phyloP scores from a whole-genome alignment of 805 yeast genomes.

The Saccharomycopsis microspora region DNA sequence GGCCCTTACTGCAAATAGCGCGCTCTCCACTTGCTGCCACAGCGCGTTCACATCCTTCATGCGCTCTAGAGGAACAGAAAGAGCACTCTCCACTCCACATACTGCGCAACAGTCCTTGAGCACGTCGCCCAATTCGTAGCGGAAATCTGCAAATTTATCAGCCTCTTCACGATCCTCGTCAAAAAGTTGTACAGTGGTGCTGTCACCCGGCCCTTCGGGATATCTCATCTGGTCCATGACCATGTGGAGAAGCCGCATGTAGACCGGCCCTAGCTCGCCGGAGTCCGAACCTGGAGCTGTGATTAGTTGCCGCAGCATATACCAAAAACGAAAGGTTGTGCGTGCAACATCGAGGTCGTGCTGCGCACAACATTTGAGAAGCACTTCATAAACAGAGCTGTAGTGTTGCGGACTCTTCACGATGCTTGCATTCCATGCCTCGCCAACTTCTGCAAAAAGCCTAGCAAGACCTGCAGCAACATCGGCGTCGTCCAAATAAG shows the following conservation, averaged over 20 bases:
- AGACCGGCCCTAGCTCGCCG: constrained; percentile 33
- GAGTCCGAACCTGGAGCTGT: constrained; percentile 22
- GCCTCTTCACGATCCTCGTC: constrained; percentile 66
- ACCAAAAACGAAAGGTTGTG: constrained; percentile 92
- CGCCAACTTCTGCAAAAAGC: constrained; percentile 85
- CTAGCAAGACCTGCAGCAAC: constrained; percentile 60
- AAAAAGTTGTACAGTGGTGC: constrained; percentile 34
- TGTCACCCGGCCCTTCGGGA: constrained; percentile 35
- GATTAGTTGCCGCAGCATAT: constrained; percentile 55
- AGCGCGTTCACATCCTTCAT: constrained; percentile 24
- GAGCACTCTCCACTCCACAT: constrained; percentile 63
- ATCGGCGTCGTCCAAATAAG: constrained; percentile 41
- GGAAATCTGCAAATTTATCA: constrained; percentile 85
- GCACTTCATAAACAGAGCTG: constrained; percentile 59
- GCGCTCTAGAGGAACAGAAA: constrained; percentile 48
- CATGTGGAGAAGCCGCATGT: constrained; percentile 43
- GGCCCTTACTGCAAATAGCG: constrained; percentile 78
- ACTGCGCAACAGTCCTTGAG: constrained; percentile 90
- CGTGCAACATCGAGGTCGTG: constrained; percentile 83
- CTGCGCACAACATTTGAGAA: constrained; percentile 61
- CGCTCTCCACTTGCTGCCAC: constrained; percentile 89
- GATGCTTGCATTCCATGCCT: constrained; percentile 84
- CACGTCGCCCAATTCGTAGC: constrained; percentile 98
- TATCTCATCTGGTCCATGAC: constrained; percentile 64
- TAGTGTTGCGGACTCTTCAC: constrained; percentile 62